Base-by-base conservation (phyloP, 2,329 filamentous ascomycete species). In the Diatrype stigma region DNA sequence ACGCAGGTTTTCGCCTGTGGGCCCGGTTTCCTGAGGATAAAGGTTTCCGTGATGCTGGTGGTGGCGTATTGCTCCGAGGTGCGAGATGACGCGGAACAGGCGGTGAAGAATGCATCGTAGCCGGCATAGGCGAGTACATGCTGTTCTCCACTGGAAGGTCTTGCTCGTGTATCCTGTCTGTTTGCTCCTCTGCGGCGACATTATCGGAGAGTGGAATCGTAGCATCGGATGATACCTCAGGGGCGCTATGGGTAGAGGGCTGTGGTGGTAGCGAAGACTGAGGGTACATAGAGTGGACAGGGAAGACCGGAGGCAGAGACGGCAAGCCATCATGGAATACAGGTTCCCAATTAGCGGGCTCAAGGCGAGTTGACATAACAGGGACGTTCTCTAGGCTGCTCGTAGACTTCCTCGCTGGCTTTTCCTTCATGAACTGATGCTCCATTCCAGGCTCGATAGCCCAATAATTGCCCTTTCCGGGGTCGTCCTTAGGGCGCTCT, bases 381-480 rank as follows among this genome's bases (percentile, higher is more conserved):
- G 79, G 75, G 4, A 82, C 65, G 60, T 78, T 86, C 68, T 80
- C 84, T 56, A 73, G 80, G 58, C 72, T 78, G 53, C 72, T 77
- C 49, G 71, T 75, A 50, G 73, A 69, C 65, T 85, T 86, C 56
- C 86, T 79, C 19, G 77, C 70, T 6, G 85, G 80, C 76, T 93
- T 96, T 66, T 95, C 89, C 70, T 93, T 94, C 70, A 96, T 80
- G 68, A 96, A 97, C 59, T 90, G 85, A 54, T 84, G 80, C 73
- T 97, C 94, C 73, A 89, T 90, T 17, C 93, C 93, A n/a, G 85
- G 79, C 63, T 92, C 85, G 63, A 99, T 96, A 42, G 85, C 84
- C 94, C 94, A 97, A 73, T 97, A 97, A 70, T 96, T 93, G 42
- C 94, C 94, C 72, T 97, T 97, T 62, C 94, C 94, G 3, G 93